Conservation (phyloP, 2,329 filamentous ascomycete species). For the Calonectria naviculata region DNA sequence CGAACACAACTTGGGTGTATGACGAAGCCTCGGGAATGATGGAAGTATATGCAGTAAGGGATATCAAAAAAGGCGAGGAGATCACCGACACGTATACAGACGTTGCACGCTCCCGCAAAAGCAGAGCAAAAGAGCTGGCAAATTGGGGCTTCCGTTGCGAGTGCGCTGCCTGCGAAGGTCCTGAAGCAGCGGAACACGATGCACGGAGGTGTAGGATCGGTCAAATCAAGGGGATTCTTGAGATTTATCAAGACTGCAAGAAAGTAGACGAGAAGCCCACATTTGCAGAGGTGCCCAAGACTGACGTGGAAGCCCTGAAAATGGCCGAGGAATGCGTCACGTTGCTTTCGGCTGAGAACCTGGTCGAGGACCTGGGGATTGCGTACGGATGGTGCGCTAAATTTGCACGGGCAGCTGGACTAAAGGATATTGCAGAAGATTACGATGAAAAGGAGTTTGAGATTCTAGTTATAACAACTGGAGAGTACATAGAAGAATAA, state of each 20-base stretch:
- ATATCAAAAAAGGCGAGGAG: constrained; percentile 23
- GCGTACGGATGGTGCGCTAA: constrained; percentile 20
- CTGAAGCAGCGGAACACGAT: constrained; percentile 15
- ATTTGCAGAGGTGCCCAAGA: constrained; percentile 18
- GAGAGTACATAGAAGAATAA: constrained; percentile 11
- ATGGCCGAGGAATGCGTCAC: constrained; percentile 11
- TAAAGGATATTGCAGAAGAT: background rate
- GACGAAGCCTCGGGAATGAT: constrained; percentile 17
- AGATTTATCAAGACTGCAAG: constrained; percentile 10
- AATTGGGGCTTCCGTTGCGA: constrained; percentile 23
- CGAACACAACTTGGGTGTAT: constrained; percentile 20
- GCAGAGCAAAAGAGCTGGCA: constrained; percentile 10
- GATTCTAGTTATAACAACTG: constrained; percentile 20
- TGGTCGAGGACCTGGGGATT: constrained; percentile 17
- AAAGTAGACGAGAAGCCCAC: constrained; percentile 4
- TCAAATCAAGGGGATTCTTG: constrained; percentile 17
- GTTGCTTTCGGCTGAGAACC: background rate
- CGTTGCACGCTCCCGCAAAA: constrained; percentile 13
- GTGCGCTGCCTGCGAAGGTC: constrained; percentile 12
- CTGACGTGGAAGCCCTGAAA: constrained; percentile 11
- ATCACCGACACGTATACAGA: constrained; percentile 24
- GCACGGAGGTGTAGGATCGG: constrained; percentile 3
- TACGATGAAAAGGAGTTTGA: constrained; percentile 21
- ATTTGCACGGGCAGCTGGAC: constrained; percentile 8
- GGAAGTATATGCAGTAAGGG: constrained; percentile 22